phyloP scores from a whole-genome alignment of 169 alveolate species.

The Plasmodium ovale region DNA sequence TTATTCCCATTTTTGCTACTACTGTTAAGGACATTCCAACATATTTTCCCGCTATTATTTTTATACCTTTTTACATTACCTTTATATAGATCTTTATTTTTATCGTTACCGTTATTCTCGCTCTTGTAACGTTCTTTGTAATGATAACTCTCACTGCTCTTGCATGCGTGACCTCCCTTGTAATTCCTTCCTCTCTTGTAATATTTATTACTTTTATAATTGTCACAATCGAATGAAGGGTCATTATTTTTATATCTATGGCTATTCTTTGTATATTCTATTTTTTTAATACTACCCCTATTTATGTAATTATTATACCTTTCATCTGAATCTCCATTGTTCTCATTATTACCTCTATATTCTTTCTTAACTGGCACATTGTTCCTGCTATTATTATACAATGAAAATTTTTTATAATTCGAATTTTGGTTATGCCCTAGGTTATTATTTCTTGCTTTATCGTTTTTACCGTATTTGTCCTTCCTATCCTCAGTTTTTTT shows the following conservation, averaged over 20 bases:
- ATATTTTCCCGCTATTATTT: not conserved
- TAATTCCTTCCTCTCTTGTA: not conserved
- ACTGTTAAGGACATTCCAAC: not conserved
- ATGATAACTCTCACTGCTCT: not conserved
- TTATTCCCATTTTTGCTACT: not conserved
- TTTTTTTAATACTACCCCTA: constrained; percentile 10
- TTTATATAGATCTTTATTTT: constrained; percentile 12
- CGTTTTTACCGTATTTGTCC: constrained; percentile 21
- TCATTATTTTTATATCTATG: not conserved
- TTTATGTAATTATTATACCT: constrained; percentile 13
- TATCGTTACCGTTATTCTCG: not conserved
- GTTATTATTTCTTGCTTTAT: constrained; percentile 4
- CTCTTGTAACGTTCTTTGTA: not conserved
- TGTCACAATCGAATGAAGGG: not conserved
- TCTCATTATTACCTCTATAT: constrained; percentile 8
- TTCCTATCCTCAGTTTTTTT: constrained; percentile 25
- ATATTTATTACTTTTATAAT: not conserved
- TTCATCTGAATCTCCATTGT: not conserved
- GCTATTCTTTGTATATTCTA: constrained; percentile 5
- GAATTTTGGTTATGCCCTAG: not conserved
- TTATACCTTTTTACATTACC: constrained; percentile 2
- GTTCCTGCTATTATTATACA: constrained; percentile 9
- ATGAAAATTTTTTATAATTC: constrained; percentile 3
- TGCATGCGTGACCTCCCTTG: not conserved
- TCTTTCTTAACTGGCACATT: not conserved